Evolutionary conservation across 2,329 filamentous ascomycete genomes (phyloP), one percentile per base, ranked within the genome.

Genomic region (Sclerotinia minor): DNA sequence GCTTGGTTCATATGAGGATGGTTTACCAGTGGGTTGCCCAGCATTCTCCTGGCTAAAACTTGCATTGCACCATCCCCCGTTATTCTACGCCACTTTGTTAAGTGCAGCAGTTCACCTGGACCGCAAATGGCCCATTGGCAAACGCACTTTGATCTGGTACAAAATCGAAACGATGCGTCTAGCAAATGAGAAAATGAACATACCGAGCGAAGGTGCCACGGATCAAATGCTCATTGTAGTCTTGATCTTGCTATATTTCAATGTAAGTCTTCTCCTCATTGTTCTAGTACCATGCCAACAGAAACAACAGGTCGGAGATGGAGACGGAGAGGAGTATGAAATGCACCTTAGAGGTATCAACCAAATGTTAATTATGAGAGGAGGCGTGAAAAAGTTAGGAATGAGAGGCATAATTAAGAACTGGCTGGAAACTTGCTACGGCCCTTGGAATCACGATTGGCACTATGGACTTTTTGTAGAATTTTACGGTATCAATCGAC

Each of bases 151-250:
- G 38, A 38, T 71, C 17, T 71, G 69, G 66, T 72, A 71, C 58
- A 72, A 73, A 44, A 60, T 69, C 6, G 60, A 72, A 53, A 73
- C 73, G 0, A 72, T 74, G n/a, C 63, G 67, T 24, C 41, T 71
- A 21, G 72, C 69, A 21, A 73, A 73, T 53, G 65, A 72, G 49
- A 69, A 64, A 13, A 65, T 73, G 70, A 65, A 64, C 24, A 41
- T 52, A 24, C 55, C 68, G 0, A 65, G 49, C 13, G 69, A 71
- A 38, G 70, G 64, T 6, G 66, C 67, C 3, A 69, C 67, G 26
- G 72, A 74, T 65, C 67, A 74, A 38, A 72, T 73, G 71, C 69
- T 74, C 15, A 61, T 73, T 45, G 69, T 70, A 13, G 70, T 69
- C 15, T 47, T 74, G 50, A 68, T 73, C 26, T 53, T 74, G 35